These are phyloP conservation scores for Hericium erinaceus DNA, from an alignment of 768 basidiomycete genomes.

Conservation along the genomic window DNA sequence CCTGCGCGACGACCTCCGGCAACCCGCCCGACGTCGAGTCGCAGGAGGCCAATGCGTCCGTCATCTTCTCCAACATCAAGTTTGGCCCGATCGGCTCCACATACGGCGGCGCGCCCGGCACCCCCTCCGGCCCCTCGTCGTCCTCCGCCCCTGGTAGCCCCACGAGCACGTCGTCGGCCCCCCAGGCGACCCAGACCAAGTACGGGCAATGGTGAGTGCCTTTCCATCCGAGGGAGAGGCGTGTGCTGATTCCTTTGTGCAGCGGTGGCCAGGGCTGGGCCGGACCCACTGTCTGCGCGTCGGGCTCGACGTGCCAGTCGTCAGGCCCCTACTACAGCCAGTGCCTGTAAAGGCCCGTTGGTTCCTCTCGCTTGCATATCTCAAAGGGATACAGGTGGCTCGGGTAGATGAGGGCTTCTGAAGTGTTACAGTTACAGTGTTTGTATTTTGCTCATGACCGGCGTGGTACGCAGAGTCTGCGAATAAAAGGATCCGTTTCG, in stretches of 20 bases:
- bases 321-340: neutral
- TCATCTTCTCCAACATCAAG: slow-evolving; percentile 48
- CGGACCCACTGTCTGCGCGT: slow-evolving; percentile 11
- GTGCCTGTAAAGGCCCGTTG: neutral
- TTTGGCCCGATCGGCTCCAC: slow-evolving; percentile 42
- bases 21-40: slow-evolving; percentile 35
- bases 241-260: slow-evolving; percentile 13
- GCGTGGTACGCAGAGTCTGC: no score
- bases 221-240: slow-evolving; percentile 2
- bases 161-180: neutral
- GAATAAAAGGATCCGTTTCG: no score
- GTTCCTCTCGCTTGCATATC: neutral
- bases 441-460: no score
- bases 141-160: neutral
- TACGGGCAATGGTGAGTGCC: neutral
- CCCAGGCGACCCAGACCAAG: neutral
- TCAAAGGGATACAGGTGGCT: neutral
- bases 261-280: slow-evolving; percentile 17
- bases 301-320: slow-evolving; percentile 7
- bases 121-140: neutral
- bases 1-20: slow-evolving; percentile 40
- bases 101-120: slow-evolving; percentile 17
- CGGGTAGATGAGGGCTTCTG: neutral
- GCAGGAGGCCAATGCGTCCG: slow-evolving; percentile 28
- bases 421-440: no score